Conservation (phyloP, 108 stramenopile genomes). For the Phaeodactylum tricornutum region DNA sequence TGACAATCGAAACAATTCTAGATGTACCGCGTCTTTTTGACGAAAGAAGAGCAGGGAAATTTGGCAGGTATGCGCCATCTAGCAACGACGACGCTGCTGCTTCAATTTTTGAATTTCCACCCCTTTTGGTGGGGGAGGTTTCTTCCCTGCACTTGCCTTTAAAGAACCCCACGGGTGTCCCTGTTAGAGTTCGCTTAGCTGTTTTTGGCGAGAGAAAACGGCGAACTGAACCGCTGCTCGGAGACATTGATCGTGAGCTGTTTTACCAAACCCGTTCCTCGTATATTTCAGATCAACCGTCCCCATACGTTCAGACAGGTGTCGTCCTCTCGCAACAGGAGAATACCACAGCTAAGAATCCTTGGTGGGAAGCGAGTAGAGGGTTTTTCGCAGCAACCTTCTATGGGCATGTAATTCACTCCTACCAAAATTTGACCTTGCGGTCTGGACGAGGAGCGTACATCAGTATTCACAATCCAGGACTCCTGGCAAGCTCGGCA, state of each 20-base stretch:
- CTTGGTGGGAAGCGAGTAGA: conserved; percentile 70
- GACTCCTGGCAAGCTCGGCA: conserved; percentile 45
- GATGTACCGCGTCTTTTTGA: conserved; percentile 41
- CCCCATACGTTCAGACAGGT: conserved; percentile 6
- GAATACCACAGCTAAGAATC: too few relatives aligned
- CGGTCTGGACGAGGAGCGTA: conserved; percentile 49
- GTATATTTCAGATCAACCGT: background rate
- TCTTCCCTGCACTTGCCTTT: conserved; percentile 26
- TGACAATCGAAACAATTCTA: conserved; percentile 34
- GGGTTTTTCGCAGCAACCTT: conserved; percentile 50
- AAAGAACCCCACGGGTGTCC: conserved; percentile 56
- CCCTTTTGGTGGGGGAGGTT: conserved; percentile 41
- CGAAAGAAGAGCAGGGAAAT: too few relatives aligned
- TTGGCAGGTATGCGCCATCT: too few relatives aligned
- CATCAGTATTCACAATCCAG: conserved; percentile 52
- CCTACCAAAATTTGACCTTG: conserved; percentile 65
- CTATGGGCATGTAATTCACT: conserved; percentile 48
- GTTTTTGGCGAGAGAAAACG: too few relatives aligned
- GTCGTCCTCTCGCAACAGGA: conserved; percentile 11
- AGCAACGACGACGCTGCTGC: conserved; percentile 5
- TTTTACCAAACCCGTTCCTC: background rate
- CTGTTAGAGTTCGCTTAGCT: conserved; percentile 52
- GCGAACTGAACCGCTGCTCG: conserved; percentile 1
- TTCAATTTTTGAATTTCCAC: conserved; percentile 39
- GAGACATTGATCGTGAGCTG: background rate